Conservation (phyloP, 768 basidiomycete species). For the Leccinum uliginosum region DNA sequence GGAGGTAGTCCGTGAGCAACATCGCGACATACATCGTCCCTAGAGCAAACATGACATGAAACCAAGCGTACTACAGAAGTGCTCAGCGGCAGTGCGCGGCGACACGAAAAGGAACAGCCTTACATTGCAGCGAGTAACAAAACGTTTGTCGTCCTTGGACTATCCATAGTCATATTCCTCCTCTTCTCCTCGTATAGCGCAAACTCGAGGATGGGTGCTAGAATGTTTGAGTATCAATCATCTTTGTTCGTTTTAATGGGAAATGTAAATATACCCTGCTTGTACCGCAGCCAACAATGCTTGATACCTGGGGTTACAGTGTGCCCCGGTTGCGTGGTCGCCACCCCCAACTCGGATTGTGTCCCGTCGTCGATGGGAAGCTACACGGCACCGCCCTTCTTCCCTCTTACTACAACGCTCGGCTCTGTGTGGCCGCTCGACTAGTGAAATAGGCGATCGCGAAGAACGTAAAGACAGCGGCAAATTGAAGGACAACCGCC, state of each 20-base stretch:
- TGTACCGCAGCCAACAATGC: conserved; percentile 94
- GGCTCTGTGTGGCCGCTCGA: conserved; percentile 92
- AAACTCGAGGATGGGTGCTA: conserved; percentile 89
- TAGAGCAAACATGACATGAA: conserved; percentile 96
- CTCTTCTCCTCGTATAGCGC: conserved; percentile 73
- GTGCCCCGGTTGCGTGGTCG: conserved; percentile 78
- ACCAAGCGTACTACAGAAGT: conserved; percentile 83
- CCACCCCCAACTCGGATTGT: conserved; percentile 69
- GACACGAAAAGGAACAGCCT: conserved; percentile 20
- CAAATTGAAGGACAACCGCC: conserved; percentile 81
- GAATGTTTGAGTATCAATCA: background rate
- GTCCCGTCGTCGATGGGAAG: conserved; percentile 49
- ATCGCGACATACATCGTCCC: conserved; percentile 98
- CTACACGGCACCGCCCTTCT: conserved; percentile 59
- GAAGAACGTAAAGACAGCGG: conserved; percentile 94
- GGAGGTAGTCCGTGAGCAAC: conserved; percentile 94
- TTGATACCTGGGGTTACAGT: conserved; percentile 90
- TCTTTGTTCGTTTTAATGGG: background rate
- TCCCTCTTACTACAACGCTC: conserved; percentile 80
- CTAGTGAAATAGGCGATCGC: conserved; percentile 98
- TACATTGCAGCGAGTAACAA: conserved; percentile 93
- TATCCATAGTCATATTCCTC: conserved; percentile 76
- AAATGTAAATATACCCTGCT: conserved; percentile 63
- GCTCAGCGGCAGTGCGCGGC: background rate
- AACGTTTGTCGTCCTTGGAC: conserved; percentile 84